These are phyloP conservation scores for Cylindrotheca closterium DNA, from an alignment of 108 stramenopile genomes.

Conservation along the genomic window DNA sequence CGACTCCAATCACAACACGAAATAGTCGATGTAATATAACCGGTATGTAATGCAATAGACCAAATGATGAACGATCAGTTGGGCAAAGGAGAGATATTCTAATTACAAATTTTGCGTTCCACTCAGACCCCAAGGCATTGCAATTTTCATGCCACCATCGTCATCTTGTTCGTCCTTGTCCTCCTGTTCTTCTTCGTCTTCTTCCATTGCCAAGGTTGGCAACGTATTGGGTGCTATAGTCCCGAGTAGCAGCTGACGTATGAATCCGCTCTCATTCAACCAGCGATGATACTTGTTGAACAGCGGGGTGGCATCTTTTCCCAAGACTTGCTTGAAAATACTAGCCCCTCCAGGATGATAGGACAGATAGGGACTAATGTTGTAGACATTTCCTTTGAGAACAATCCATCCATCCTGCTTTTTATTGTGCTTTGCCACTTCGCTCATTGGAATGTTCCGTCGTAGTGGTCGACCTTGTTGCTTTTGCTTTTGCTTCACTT, in stretches of 20 bases:
- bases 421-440: slow-evolving; percentile 70
- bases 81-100: too few relatives aligned
- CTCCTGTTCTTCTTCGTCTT: too few relatives aligned
- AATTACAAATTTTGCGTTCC: too few relatives aligned
- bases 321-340: slow-evolving; percentile 71
- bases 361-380: slow-evolving; percentile 87
- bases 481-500: slow-evolving; percentile 65
- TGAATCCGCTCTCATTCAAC: slow-evolving; percentile 75
- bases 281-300: slow-evolving; percentile 93
- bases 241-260: slow-evolving; percentile 40
- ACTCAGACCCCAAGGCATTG: too few relatives aligned
- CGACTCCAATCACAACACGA: too few relatives aligned
- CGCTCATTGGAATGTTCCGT: slow-evolving; percentile 48
- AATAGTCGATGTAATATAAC: too few relatives aligned
- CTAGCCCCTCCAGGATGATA: slow-evolving; percentile 95
- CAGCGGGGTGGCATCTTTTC: slow-evolving; percentile 79
- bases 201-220: too few relatives aligned
- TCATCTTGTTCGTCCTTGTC: too few relatives aligned
- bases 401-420: slow-evolving; percentile 90
- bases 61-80: too few relatives aligned
- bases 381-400: slow-evolving; percentile 86
- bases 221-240: slow-evolving; percentile 4
- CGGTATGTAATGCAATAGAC: too few relatives aligned
- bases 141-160: too few relatives aligned
- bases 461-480: slow-evolving; percentile 63